Conservation (phyloP, 2,329 filamentous ascomycete species). For the Colletotrichum higginsianum region DNA sequence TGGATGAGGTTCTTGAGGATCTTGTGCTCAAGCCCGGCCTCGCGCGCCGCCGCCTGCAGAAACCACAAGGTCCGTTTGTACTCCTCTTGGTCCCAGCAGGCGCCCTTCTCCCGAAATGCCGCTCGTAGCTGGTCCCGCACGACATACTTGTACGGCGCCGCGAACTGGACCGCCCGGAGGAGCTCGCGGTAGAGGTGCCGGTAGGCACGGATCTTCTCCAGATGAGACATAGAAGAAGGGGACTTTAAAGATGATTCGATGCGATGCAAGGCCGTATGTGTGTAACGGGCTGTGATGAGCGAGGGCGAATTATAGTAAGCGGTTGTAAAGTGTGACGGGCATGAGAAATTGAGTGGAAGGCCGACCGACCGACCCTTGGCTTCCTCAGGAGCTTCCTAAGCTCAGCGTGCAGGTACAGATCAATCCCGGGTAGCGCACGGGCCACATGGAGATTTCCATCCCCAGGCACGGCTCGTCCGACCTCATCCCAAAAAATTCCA, state of each 20-base stretch:
- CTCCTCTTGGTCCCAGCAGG: conserved; percentile 63
- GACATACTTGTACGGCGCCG: conserved; percentile 76
- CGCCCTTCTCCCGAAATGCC: conserved; percentile 69
- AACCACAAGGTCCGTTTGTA: conserved; percentile 80
- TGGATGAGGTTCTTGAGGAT: conserved; percentile 78
- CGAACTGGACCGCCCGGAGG: conserved; percentile 80
- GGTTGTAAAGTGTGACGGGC: too few relatives aligned
- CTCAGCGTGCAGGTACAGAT: not conserved
- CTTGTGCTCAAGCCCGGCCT: conserved; percentile 78
- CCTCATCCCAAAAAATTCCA: conserved; percentile 43
- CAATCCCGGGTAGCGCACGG: conserved; percentile 26
- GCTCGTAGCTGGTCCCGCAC: conserved; percentile 71
- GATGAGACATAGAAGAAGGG: conserved; percentile 49
- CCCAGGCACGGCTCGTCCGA: conserved; percentile 33
- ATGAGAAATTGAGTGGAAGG: not conserved
- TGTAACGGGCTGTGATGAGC: too few relatives aligned
- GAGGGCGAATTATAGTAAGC: too few relatives aligned
- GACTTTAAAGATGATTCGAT: not conserved
- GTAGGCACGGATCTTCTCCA: conserved; percentile 75
- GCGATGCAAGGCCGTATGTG: not conserved
- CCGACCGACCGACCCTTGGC: not conserved
- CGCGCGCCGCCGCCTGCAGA: conserved; percentile 73
- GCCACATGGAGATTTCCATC: conserved; percentile 35
- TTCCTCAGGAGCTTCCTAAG: conserved; percentile 1
- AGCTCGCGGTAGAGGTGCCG: conserved; percentile 76